Conservation (phyloP, 768 basidiomycete genomes). For the Boletus fagicola region DNA sequence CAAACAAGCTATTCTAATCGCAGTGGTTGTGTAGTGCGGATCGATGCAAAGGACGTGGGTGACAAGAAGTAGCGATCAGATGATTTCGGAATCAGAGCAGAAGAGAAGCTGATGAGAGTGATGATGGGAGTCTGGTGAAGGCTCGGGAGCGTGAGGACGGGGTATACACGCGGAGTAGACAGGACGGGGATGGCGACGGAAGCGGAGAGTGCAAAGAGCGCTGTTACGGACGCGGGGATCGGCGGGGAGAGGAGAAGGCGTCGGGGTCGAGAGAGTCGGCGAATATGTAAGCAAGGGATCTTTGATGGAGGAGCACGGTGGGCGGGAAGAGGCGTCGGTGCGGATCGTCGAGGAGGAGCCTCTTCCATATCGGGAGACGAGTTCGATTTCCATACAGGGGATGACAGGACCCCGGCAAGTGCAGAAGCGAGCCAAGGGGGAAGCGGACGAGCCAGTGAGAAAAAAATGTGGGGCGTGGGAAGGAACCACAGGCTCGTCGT, state of each 20-base stretch:
- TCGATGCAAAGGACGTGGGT: not conserved
- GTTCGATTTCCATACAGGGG: constrained; percentile 24
- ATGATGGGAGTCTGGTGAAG: not conserved
- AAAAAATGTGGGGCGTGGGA: constrained; percentile 21
- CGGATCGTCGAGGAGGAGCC: constrained; percentile 30
- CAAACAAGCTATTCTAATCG: constrained; percentile 32
- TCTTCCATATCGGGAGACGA: constrained; percentile 13
- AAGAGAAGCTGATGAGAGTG: constrained; percentile 19
- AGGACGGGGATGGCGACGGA: constrained; percentile 13
- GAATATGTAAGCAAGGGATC: constrained; percentile 25
- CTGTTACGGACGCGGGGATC: constrained; percentile 14
- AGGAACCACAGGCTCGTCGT: not conserved
- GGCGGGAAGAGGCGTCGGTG: constrained; percentile 24
- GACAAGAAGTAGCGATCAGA: constrained; percentile 13
- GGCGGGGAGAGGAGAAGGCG: constrained; percentile 17
- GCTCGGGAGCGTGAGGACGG: constrained; percentile 17
- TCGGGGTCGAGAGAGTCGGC: constrained; percentile 21
- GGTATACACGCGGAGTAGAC: not conserved
- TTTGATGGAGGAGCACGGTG: constrained; percentile 10
- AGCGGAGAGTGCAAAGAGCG: constrained; percentile 15
- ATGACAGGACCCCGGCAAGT: constrained; percentile 30
- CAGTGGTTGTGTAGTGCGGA: not conserved
- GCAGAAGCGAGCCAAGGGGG: constrained; percentile 29
- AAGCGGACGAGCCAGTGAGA: constrained; percentile 25
- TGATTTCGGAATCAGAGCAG: constrained; percentile 16